Conservation (phyloP, 306 rosid species). For the Amphicarpaea edgeworthii region DNA sequence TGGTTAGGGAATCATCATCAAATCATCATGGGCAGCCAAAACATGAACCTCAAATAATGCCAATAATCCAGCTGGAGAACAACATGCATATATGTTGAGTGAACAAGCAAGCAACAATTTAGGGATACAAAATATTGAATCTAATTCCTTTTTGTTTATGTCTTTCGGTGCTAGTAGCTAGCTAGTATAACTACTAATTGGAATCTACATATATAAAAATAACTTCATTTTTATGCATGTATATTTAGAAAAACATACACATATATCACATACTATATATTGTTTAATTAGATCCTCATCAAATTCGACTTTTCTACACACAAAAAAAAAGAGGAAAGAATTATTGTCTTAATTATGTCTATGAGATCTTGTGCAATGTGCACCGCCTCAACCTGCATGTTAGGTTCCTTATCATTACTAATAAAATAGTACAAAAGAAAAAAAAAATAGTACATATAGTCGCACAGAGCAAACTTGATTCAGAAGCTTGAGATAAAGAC, state of each 20-base stretch:
- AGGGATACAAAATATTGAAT: constrained; percentile 7
- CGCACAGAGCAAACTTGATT: constrained; percentile 41
- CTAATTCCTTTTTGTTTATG: background rate
- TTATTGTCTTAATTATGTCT: background rate
- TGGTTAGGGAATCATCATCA: constrained; percentile 8
- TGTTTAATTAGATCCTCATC: constrained; percentile 8
- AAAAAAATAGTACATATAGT: background rate
- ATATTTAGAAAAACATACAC: constrained; percentile 12
- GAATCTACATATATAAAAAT: constrained; percentile 34
- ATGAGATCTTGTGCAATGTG: constrained; percentile 26
- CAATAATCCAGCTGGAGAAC: constrained; percentile 51
- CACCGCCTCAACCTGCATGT: constrained; percentile 39
- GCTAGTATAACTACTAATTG: background rate
- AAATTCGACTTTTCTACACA: background rate
- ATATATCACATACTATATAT: no score
- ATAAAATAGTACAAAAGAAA: background rate
- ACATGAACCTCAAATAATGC: constrained; percentile 39
- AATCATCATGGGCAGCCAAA: constrained; percentile 28
- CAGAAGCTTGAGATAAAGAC: constrained; percentile 49
- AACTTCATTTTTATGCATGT: background rate
- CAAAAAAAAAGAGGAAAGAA: background rate
- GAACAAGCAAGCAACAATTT: constrained; percentile 35
- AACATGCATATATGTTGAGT: constrained; percentile 41
- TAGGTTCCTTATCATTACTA: constrained; percentile 22
- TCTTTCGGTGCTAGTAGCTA: constrained; percentile 42